Evolutionary conservation across 164 flowering plant species (phyloP), one percentile per base, ranked within the genome.

Genomic region (Vitis rotundifolia): DNA sequence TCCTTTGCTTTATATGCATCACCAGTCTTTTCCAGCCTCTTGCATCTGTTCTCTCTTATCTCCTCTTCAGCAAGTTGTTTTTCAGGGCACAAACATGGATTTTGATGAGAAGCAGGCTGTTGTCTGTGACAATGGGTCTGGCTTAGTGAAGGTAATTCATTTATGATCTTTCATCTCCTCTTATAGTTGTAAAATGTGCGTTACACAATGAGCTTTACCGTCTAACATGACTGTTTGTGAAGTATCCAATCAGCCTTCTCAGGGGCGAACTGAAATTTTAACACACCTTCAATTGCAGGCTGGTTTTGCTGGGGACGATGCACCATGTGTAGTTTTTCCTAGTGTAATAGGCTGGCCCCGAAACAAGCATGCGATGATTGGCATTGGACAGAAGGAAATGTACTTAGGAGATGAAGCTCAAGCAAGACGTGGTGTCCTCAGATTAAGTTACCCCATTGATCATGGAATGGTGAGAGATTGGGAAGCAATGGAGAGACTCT

Each of bases 391-490:
- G 52, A 76, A 77, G 64, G 77, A 70, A 11, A 57, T 70, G 8
- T 80, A 77, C 62, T 51, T 74, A 9, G 83, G 83, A 61, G 84
- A 80, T 53, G 83, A 80, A 71, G 81, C 79, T 44, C 81, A 75
- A 19, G 75, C 77, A 2, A 78, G 70, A 55, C 66, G 81, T 37
- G 84, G 84, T 16, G 56, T 81, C 9, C 69, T 81, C 22, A 74
- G 49, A 18, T 49, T 79, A 47, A 73, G 70, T 18, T 76, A 78
- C 58, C 84, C 84, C 19, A 59, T 81, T 70, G 69, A 77, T 56
- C 81, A 71, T 72, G 86, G 86, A 55, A 76, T 80, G 57, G 82
- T 83, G 10, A 80, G 68, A 68, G 78, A 83, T 47, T 83, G 86
- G 86, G 83, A 78, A 55, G 86, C 71, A 29, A 83, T 78, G 85